phyloP scores from a whole-genome alignment of 768 basidiomycete genomes.

The Phaeotremella skinneri region DNA sequence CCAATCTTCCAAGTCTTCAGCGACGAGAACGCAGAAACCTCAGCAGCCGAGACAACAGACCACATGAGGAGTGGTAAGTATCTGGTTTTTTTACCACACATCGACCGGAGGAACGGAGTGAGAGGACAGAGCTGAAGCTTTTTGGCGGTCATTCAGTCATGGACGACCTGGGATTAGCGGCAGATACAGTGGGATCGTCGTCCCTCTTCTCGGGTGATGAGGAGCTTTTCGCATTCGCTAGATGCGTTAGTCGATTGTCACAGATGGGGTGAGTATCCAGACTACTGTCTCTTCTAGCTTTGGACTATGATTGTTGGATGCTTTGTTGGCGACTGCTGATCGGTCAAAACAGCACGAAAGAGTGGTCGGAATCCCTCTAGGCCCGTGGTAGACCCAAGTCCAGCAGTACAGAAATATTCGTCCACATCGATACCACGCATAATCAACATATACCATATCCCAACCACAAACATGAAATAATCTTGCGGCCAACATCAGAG shows the following conservation, averaged over 20 bases:
- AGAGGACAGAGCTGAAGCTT: background rate
- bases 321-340: conserved; percentile 81
- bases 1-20: conserved; percentile 89
- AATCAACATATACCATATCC: too few relatives aligned
- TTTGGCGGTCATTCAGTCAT: conserved; percentile 59
- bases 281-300: too few relatives aligned
- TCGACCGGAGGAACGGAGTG: background rate
- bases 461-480: too few relatives aligned
- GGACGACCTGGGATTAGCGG: conserved; percentile 88
- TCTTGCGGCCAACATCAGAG: too few relatives aligned
- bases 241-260: conserved; percentile 59
- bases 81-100: background rate
- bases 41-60: conserved; percentile 53
- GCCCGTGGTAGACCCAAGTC: too few relatives aligned
- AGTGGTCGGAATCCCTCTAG: conserved; percentile 63
- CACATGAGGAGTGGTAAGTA: conserved; percentile 68
- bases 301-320: too few relatives aligned
- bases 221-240: conserved; percentile 93
- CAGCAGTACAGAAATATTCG: too few relatives aligned
- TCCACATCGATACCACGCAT: too few relatives aligned
- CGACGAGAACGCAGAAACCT: conserved; percentile 59
- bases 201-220: conserved; percentile 96
- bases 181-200: conserved; percentile 71
- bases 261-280: conserved; percentile 53
- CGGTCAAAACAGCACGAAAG: conserved; percentile 84